Evolutionary conservation across 176 grass and related monocot genomes (phyloP).

Genomic region (Puya raimondii): DNA sequence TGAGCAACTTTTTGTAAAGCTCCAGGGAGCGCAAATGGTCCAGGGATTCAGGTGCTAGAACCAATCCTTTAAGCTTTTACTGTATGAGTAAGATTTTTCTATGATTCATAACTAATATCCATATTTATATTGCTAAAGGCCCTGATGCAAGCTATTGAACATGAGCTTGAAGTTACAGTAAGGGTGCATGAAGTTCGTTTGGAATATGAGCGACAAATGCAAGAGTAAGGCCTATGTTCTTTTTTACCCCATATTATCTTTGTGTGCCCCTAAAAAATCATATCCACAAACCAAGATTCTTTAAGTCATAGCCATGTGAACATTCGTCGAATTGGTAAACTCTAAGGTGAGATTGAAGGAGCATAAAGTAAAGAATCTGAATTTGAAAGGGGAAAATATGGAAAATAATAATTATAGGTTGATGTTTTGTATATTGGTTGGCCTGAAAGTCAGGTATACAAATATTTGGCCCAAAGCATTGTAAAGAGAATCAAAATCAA

Average conservation of each 20-base stretch:
- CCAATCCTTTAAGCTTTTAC: neutral
- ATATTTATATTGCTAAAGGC: constrained; percentile 39
- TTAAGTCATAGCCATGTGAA: too few species aligned
- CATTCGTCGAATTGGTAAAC: too few species aligned
- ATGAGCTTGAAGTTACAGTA: constrained; percentile 78
- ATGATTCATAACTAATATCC: constrained; percentile 17
- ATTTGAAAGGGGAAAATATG: neutral
- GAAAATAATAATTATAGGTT: neutral
- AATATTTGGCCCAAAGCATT: too few species aligned
- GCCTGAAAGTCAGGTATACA: too few species aligned
- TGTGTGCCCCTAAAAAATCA: too few species aligned
- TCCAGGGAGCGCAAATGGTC: constrained; percentile 37
- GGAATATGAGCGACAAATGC: constrained; percentile 80
- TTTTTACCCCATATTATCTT: neutral
- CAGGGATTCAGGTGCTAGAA: constrained; percentile 59
- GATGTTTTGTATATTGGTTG: too few species aligned
- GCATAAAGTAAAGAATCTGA: too few species aligned
- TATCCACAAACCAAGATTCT: too few species aligned
- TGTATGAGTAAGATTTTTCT: neutral
- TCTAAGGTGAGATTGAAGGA: too few species aligned
- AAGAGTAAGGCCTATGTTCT: constrained; percentile 49
- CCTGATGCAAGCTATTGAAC: constrained; percentile 58
- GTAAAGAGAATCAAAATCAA: too few species aligned
- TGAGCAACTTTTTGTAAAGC: constrained; percentile 1
- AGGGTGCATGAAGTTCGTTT: constrained; percentile 84